Evolutionary conservation across 2,329 filamentous ascomycete genomes (phyloP), one percentile per base, ranked within the genome.

Genomic region (Taxawa tesnikishii): DNA sequence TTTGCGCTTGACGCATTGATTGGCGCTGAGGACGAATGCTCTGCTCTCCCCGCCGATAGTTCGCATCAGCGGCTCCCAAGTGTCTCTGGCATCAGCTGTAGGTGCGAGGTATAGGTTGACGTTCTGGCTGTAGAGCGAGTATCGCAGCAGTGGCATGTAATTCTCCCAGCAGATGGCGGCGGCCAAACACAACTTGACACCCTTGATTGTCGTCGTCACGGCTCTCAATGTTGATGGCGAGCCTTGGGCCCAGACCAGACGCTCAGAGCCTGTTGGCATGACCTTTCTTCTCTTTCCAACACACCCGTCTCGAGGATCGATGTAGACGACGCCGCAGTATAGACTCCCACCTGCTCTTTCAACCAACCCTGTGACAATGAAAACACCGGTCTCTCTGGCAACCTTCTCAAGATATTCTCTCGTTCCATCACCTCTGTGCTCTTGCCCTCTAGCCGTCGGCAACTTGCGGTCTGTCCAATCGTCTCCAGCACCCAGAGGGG

Each of bases 81-180:
- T 75, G 46, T 88, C 81, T 38, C 87, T 69, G 13, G 68, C 73
- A 58, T 94, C 88, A 2, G 87, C 87, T 1, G 87, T 94, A 0
- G 88, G 88, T 0, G 87, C 85, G 2, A 94, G 72, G 56, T 88
- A 94, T 9, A 94, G 60, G 53, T 93, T 93, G 47, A 94, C 75
- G 50, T 93, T 93, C 55, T 94, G 88, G 3, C 74, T 70, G 55
- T 94, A 96, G 23, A 94, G 65, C 11, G 75, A 70, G 51, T 93
- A 81, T 12, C 88, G 73, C 6, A 94, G 65, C 12, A 94, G 62
- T 0, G 87, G 87, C 85, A 94, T 94, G 60, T 88, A 93, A 55
- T 83, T 94, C 56, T 96, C 87, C 87, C 87, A 94, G 64, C 87
- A 94, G 43, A 96, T 92, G 3, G 85, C 88, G 3, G 81, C 76